Conservation (phyloP, 2,329 filamentous ascomycete species). For the Pseudohalonectria lignicola region DNA sequence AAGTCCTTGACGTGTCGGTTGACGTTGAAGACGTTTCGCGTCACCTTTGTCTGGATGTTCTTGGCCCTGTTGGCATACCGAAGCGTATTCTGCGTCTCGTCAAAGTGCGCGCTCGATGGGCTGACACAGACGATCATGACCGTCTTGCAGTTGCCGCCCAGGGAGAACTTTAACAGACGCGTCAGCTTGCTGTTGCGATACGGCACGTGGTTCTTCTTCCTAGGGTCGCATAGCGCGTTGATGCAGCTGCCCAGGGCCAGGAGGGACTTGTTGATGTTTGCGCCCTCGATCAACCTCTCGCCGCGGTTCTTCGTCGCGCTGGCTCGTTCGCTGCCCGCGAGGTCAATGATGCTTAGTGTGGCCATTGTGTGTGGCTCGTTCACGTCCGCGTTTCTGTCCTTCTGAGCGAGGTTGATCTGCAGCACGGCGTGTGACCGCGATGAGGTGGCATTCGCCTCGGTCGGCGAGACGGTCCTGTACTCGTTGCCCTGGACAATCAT, state of each 20-base stretch:
- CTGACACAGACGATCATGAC: conserved; percentile 99
- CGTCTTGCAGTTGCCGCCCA: conserved; percentile 96
- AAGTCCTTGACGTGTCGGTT: conserved; percentile 99
- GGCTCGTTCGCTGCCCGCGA: conserved; percentile 90
- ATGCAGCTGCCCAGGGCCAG: conserved; percentile 93
- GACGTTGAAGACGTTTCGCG: conserved; percentile 98
- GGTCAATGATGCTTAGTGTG: conserved; percentile 93
- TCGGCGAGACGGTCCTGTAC: conserved; percentile 89
- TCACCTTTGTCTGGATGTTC: conserved; percentile 99
- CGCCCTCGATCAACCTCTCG: conserved; percentile 81
- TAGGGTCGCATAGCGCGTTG: conserved; percentile 89
- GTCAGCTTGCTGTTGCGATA: conserved; percentile 98
- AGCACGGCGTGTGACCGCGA: conserved; percentile 95
- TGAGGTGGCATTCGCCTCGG: conserved; percentile 93
- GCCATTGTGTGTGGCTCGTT: conserved; percentile 97
- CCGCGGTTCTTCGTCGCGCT: conserved; percentile 95
- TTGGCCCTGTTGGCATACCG: conserved; percentile 96
- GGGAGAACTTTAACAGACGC: conserved; percentile 86
- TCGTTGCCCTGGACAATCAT: conserved; percentile 96
- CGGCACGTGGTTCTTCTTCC: conserved; percentile 86
- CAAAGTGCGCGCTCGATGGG: conserved; percentile 90
- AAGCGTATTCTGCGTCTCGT: conserved; percentile 95
- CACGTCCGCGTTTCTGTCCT: conserved; percentile 83
- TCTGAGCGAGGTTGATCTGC: conserved; percentile 92
- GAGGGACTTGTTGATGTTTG: conserved; percentile 98